Evolutionary conservation across 306 rosid species (phyloP).

Genomic region (Comarum palustre): DNA sequence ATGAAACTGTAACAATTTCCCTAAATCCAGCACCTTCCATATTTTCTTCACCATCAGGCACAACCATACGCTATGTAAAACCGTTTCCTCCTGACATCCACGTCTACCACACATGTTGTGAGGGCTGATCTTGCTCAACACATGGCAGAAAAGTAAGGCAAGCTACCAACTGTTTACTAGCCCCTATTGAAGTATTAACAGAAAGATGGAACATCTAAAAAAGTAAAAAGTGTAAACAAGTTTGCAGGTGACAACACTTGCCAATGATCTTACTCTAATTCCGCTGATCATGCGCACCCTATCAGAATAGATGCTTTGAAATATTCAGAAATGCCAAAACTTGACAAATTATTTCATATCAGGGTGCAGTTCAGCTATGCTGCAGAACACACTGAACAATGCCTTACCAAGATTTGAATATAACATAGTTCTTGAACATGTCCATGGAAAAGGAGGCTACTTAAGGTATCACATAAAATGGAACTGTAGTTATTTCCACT

Average conservation of each 20-base stretch:
- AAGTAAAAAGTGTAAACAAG: background rate
- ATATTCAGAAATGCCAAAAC: background rate
- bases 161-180: background rate
- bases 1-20: too few species aligned
- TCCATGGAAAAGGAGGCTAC: slow-evolving; percentile 8
- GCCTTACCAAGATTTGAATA: background rate
- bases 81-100: too few species aligned
- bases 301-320: background rate
- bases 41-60: too few species aligned
- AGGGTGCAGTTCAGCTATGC: background rate
- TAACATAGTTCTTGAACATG: background rate
- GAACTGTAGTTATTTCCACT: background rate
- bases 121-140: too few species aligned
- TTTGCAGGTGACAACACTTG: background rate
- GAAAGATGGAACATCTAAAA: background rate
- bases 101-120: too few species aligned
- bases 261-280: background rate
- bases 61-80: too few species aligned
- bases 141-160: too few species aligned
- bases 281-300: background rate
- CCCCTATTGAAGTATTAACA: background rate
- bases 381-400: background rate
- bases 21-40: too few species aligned
- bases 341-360: background rate
- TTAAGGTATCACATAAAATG: slow-evolving; percentile 2